Evolutionary conservation across 208 protist genomes (phyloP).

Genomic region (Trypanosoma vivax): DNA sequence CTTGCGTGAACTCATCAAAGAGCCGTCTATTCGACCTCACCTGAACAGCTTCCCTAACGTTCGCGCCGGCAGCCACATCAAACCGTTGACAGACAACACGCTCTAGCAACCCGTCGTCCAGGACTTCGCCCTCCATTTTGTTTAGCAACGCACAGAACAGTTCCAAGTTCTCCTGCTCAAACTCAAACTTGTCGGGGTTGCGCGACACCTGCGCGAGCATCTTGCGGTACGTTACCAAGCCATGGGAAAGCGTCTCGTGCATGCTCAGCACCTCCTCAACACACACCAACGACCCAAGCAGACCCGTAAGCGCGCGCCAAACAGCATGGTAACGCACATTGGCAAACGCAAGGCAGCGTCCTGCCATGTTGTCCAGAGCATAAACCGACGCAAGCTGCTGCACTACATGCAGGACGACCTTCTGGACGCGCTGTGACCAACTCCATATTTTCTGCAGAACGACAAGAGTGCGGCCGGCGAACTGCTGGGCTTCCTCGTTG

Average conservation of each 20-base stretch:
- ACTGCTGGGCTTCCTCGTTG: slow-evolving; percentile 70
- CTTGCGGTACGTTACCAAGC: slow-evolving; percentile 55
- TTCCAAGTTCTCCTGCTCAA: slow-evolving; percentile 29
- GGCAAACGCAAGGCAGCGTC: slow-evolving; percentile 25
- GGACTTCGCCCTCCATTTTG: slow-evolving; percentile 49
- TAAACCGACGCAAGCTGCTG: slow-evolving; percentile 78
- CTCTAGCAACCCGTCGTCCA: slow-evolving; percentile 69
- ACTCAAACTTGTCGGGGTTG: slow-evolving; percentile 37
- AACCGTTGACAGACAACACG: slow-evolving; percentile 52
- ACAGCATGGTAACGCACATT: slow-evolving; percentile 52
- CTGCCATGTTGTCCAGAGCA: slow-evolving; percentile 18
- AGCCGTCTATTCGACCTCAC: slow-evolving; percentile 46
- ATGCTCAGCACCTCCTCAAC: slow-evolving; percentile 76
- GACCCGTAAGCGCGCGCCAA: slow-evolving; percentile 57
- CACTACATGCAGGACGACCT: slow-evolving; percentile 59
- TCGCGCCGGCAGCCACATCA: slow-evolving; percentile 23
- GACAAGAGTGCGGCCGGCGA: slow-evolving; percentile 47
- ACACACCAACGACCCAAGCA: slow-evolving; percentile 67
- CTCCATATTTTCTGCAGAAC: slow-evolving; percentile 75
- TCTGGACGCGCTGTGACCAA: slow-evolving; percentile 61
- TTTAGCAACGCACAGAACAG: slow-evolving; percentile 51
- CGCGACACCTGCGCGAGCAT: slow-evolving; percentile 44
- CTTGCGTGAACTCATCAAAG: slow-evolving; percentile 45
- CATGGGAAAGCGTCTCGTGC: slow-evolving; percentile 49
- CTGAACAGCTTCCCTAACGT: slow-evolving; percentile 15